Base-by-base conservation (phyloP, 805 yeast species). In the Blastobotrys mokoenaii region DNA sequence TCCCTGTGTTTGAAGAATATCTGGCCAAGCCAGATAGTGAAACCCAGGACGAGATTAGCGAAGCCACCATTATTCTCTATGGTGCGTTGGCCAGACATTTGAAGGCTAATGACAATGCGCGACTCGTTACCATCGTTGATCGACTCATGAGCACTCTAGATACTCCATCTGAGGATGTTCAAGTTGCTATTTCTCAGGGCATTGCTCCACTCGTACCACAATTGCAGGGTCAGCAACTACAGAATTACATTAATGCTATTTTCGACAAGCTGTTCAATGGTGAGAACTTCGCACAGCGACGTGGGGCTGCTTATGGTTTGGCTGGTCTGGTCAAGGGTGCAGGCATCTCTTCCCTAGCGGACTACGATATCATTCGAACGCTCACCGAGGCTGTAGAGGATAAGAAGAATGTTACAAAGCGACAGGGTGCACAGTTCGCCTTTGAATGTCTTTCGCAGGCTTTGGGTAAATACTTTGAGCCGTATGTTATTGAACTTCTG, bases 221-320 rank as follows among this genome's bases (percentile, higher is more conserved):
- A 12, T 75, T 83, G 46, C 44, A 49, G 20, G 52, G 49, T 3
- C 53, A 52, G 12, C 71, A 66, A 33, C 71, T 82, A 25, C 73
- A 72, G 22, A 62, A 64, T 0, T 77, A 82, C 52, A 65, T 85
- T 46, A 83, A 80, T 32, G 53, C 57, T 2, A 67, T 88, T 41
- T 74, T 84, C 57, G 75, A 68, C 4, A 78, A 74, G 52, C 67
- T 89, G 20, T 78, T 84, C 58, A 61, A 65, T 7, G 79, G 78
- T 2, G 66, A 67, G 29, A 63, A 65, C 38, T 62, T 72, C 3
- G 64, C 66, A 3, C 69, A 71, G n/a, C 74, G 96, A 60, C 76
- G 90, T 52, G 99, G 97, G 58, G 90, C 96, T 1, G 97, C 97
- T 1, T 88, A 85, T 67, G 98, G 97, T 63, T 74, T 93, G 55